Conservation (phyloP, 169 alveolate species). For the Perkinsus marinus region DNA sequence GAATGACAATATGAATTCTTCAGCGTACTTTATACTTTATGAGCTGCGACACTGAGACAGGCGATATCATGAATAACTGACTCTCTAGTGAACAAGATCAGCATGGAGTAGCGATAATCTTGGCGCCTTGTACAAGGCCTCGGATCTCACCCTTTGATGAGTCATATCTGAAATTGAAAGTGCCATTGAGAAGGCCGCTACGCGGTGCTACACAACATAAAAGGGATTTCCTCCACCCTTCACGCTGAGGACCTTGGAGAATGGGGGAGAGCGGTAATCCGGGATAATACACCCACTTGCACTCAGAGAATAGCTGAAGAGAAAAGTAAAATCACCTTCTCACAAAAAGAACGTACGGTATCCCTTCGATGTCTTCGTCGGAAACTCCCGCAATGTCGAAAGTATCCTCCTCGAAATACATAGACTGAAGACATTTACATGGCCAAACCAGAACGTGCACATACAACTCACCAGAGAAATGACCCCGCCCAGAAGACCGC, state of each 20-base stretch:
- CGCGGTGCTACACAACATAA: neutral
- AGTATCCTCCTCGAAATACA: neutral
- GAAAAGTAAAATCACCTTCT: neutral
- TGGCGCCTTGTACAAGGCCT: neutral
- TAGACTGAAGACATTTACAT: neutral
- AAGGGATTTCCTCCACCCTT: neutral
- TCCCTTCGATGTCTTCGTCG: neutral
- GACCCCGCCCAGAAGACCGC: neutral
- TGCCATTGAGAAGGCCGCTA: neutral
- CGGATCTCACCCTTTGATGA: neutral
- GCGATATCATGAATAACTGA: neutral
- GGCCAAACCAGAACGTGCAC: neutral
- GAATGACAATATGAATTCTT: neutral
- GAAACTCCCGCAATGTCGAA: neutral
- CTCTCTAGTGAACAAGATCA: neutral
- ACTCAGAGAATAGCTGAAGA: neutral
- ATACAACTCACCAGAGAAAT: neutral
- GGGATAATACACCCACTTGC: neutral
- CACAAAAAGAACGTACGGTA: neutral
- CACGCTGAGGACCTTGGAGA: neutral
- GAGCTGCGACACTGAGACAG: neutral
- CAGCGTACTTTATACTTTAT: neutral
- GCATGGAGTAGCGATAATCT: neutral
- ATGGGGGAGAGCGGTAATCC: neutral
- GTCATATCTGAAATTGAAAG: neutral